Base-by-base conservation (phyloP, 345 rosid genomes). In the Arabidopsis suecica region DNA sequence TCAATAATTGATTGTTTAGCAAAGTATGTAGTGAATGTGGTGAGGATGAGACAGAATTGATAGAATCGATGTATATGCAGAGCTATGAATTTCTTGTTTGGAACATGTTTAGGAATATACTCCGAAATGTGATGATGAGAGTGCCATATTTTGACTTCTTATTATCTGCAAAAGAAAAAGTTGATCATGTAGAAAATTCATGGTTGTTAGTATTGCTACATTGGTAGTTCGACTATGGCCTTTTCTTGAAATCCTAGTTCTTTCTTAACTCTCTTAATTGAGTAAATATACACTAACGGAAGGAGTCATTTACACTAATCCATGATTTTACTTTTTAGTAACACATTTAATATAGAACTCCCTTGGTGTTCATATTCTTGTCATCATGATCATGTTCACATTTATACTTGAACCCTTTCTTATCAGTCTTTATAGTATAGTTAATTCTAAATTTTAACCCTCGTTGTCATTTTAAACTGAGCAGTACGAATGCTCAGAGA, bases 401-500 rank as follows among this genome's bases (percentile, higher is more conserved):
- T 5, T 32, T 47, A 25, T 61, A 12, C 49, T 69, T 47, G 56
- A 38, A 16, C 6, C 11, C 25, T 62, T 45, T 18, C 34, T 23
- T 54, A n/a, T 6, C 38, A 18, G n/a, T 57, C 16, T 65, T 23
- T 53, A 22, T 5, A 28, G 7, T 33, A 1, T 4, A 0, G 16
- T 12, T 67, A 20, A 42, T 76, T 54, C 12, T 20, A 51, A 42
- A 33, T 14, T 45, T 61, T 7, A 28, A 67, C 61, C 40, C 42
- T 69, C 4, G 28, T 71, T 75, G 72, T 47, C 33, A 60, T 69
- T 54, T 13, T 53, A 0, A 34, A 53, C 61, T 72, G 62, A 69
- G 49, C 82, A 95, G 99, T 95, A 42, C 74, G 98, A 72, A 92
- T 95, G 99, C 96, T 95, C 10, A 85, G 93, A 76, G 99, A 95